Base-by-base conservation (phyloP, 768 basidiomycete genomes). In the Coprinellus aureogranulatus region DNA sequence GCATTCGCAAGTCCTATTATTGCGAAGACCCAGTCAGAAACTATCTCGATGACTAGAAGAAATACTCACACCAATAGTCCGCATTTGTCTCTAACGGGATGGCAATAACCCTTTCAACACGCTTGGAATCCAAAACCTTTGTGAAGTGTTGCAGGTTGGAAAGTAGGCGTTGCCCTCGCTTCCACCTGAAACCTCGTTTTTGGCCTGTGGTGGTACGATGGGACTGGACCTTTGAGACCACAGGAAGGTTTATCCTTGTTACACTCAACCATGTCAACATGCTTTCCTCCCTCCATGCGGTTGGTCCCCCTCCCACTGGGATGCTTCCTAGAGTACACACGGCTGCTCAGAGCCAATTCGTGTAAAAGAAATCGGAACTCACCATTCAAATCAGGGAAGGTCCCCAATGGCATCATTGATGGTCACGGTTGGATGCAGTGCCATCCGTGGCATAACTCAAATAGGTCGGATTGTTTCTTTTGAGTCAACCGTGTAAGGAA, bases 331-430 rank as follows among this genome's bases (percentile, higher is more conserved):
- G 20, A n/a, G n/a, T 18, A 37, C 46, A 39, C 40, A 10, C 54
- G 50, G 41, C n/a, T n/a, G n/a, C n/a, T n/a, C n/a, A n/a, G n/a
- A n/a, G n/a, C n/a, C n/a, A n/a, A n/a, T n/a, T n/a, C n/a, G n/a
- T n/a, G n/a, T n/a, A 4, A 51, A 20, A 59, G 23, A 26, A 2
- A n/a, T n/a, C n/a, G n/a, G n/a, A 22, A 59, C 75, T 9, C 65
- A 90, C 91, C 89, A 92, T 55, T 93, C 87, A 67, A 87, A 93
- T 3, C 69, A 77, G 2, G 82, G 84, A 9, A 93, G 73, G 66
- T 93, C 91, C 2, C 78, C 73, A 49, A 92, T 90, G 1, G 90
- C 89, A 65, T 91, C 89, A 22, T 81, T 78, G 41, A 91, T 79
- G 0, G 83, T 81, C 22, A 91, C 82, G 61, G 75, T 75, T 8